These are phyloP conservation scores for maize (Zea mays) DNA, from an alignment of 176 grass and related monocot species.

Conservation along the genomic window DNA sequence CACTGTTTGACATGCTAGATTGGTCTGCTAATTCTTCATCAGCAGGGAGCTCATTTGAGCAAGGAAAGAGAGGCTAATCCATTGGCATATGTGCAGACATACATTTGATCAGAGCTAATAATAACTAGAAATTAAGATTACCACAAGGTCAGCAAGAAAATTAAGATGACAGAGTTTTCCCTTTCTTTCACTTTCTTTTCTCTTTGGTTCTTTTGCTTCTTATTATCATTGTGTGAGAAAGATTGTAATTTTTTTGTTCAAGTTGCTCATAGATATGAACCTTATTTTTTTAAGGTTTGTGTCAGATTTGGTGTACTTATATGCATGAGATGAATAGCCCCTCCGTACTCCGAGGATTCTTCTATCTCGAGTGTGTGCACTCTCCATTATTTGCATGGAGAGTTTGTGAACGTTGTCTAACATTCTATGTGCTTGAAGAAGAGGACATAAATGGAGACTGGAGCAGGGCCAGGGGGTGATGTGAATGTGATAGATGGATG, in stretches of 20 bases:
- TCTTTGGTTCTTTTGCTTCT: slow-evolving; percentile 18
- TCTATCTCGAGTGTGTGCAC: slow-evolving; percentile 11
- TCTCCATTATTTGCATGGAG: not conserved
- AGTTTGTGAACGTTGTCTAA: slow-evolving; percentile 46
- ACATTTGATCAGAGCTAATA: slow-evolving; percentile 44
- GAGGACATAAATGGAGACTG: not conserved
- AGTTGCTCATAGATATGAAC: slow-evolving; percentile 67
- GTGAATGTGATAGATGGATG: slow-evolving; percentile 32
- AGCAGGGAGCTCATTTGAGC: slow-evolving; percentile 55
- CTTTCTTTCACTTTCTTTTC: slow-evolving; percentile 31
- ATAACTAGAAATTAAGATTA: slow-evolving; percentile 37
- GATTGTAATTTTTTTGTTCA: slow-evolving; percentile 59
- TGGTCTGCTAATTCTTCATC: slow-evolving; percentile 62
- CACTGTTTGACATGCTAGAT: slow-evolving; percentile 62
- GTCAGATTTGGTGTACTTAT: slow-evolving; percentile 33
- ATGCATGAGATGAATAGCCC: slow-evolving; percentile 32
- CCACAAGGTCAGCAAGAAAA: slow-evolving; percentile 45
- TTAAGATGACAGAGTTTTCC: slow-evolving; percentile 29
- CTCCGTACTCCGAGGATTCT: not conserved
- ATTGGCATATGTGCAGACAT: slow-evolving; percentile 42
- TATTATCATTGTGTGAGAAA: slow-evolving; percentile 40
- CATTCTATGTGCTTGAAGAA: slow-evolving; percentile 42
- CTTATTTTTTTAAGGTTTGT: slow-evolving; percentile 52
- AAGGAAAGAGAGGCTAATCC: slow-evolving; percentile 49
- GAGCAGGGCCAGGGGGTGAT: not conserved